These are phyloP conservation scores for Cyclotella sp. DNA, from an alignment of 108 stramenopile species.

Conservation along the genomic window DNA sequence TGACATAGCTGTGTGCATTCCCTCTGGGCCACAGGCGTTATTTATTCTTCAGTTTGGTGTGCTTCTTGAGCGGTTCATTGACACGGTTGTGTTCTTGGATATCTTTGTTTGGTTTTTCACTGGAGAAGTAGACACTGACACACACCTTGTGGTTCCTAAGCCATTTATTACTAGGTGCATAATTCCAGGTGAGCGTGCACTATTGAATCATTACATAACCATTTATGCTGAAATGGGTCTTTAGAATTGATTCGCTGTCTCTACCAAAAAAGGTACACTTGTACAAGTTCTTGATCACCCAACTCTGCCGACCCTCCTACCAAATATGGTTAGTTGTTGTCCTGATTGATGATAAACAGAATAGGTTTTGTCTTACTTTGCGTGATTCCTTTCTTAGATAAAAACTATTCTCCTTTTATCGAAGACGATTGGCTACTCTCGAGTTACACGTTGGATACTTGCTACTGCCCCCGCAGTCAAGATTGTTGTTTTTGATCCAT, in stretches of 20 bases:
- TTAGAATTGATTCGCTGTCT: neutral
- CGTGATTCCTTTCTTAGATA: slow-evolving; percentile 19
- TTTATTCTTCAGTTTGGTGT: slow-evolving; percentile 50
- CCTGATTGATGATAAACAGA: neutral
- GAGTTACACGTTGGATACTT: slow-evolving; percentile 63
- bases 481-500: slow-evolving; percentile 53
- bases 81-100: slow-evolving; percentile 65
- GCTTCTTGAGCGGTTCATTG: slow-evolving; percentile 59
- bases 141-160: slow-evolving; percentile 63
- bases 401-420: slow-evolving; percentile 19
- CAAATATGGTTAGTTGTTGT: slow-evolving; percentile 34
- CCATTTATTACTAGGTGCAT: slow-evolving; percentile 70
- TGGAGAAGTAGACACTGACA: slow-evolving; percentile 64
- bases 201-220: neutral
- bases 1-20: slow-evolving; percentile 53
- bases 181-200: slow-evolving; percentile 40
- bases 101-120: slow-evolving; percentile 78
- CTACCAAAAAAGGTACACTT: slow-evolving; percentile 40
- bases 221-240: neutral
- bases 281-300: slow-evolving; percentile 77
- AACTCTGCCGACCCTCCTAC: slow-evolving; percentile 61
- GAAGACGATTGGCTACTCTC: slow-evolving; percentile 53
- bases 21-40: slow-evolving; percentile 59
- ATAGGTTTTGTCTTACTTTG: neutral
- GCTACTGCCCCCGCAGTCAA: slow-evolving; percentile 59